phyloP scores from a whole-genome alignment of 2,329 filamentous ascomycete species.

The Fusarium goolgardi region DNA sequence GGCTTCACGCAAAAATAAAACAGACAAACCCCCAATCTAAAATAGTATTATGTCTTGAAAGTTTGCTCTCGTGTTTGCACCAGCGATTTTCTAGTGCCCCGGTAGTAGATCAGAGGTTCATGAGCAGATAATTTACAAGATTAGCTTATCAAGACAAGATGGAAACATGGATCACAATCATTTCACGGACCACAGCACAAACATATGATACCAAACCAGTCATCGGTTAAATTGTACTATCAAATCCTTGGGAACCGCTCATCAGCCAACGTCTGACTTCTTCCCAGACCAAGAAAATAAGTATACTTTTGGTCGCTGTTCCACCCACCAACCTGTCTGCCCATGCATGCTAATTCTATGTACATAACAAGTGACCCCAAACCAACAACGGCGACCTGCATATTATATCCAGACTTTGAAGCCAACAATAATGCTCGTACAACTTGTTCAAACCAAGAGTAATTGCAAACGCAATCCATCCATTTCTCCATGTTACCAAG shows the following conservation, averaged over 20 bases:
- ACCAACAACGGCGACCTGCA: constrained; percentile 34
- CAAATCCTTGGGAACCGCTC: constrained; percentile 17
- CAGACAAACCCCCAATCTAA: too few relatives aligned
- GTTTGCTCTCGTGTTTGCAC: too few relatives aligned
- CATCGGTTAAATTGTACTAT: constrained; percentile 26
- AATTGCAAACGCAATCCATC: constrained; percentile 5
- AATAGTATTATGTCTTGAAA: too few relatives aligned
- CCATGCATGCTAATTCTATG: constrained; percentile 39
- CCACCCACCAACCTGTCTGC: constrained; percentile 7
- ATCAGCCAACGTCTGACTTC: constrained; percentile 12
- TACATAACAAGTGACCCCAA: constrained; percentile 38
- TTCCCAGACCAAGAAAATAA: constrained; percentile 25
- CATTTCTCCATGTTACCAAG: constrained; percentile 3
- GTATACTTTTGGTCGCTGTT: constrained; percentile 36
- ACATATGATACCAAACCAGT: constrained; percentile 12
- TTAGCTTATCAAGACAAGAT: too few relatives aligned
- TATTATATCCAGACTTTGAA: constrained; percentile 44
- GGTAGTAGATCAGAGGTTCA: too few relatives aligned
- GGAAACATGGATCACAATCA: background rate
- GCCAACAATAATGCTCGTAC: constrained; percentile 11
- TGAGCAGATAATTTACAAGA: too few relatives aligned
- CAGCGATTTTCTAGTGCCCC: too few relatives aligned
- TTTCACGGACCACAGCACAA: background rate
- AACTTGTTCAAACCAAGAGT: constrained; percentile 13
- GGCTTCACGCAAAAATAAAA: too few relatives aligned